Conservation (phyloP, 352 stramenopile species). For the Globisporangium orthogonon region DNA sequence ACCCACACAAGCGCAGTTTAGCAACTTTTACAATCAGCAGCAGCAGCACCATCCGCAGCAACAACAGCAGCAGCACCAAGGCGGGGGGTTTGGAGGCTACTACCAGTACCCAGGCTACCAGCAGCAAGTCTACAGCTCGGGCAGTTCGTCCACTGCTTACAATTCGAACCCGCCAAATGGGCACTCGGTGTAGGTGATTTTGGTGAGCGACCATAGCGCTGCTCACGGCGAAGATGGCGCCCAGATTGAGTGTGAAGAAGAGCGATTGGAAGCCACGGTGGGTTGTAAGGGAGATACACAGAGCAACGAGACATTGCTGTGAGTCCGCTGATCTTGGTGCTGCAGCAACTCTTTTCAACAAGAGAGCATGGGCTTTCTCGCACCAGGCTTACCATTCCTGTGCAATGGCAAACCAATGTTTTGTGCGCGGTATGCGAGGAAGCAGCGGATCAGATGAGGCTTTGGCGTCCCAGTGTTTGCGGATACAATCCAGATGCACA, state of each 20-base stretch:
- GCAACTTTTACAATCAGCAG: constrained; percentile 38
- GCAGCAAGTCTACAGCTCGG: constrained; percentile 8
- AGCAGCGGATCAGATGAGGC: too few relatives aligned
- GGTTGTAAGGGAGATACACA: too few relatives aligned
- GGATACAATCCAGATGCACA: too few relatives aligned
- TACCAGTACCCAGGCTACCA: constrained; percentile 41
- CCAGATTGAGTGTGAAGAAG: neutral
- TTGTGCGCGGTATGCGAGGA: too few relatives aligned
- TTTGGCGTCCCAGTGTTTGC: too few relatives aligned
- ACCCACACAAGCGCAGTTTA: constrained; percentile 26
- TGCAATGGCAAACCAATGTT: too few relatives aligned
- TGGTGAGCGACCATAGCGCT: neutral
- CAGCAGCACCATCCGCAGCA: constrained; percentile 16
- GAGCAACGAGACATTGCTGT: too few relatives aligned
- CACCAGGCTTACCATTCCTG: too few relatives aligned
- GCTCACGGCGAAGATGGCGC: neutral
- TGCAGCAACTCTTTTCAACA: too few relatives aligned
- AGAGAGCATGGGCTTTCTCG: too few relatives aligned
- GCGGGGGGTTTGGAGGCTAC: constrained; percentile 19
- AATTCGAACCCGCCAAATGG: constrained; percentile 1
- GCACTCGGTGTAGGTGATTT: constrained; percentile 6
- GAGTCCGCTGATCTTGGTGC: too few relatives aligned
- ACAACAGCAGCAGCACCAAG: constrained; percentile 7
- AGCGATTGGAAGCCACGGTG: too few relatives aligned
- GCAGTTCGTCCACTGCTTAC: neutral